phyloP scores from a whole-genome alignment of 1,284 basidiomycete species.

The Thelephora terrestris region DNA sequence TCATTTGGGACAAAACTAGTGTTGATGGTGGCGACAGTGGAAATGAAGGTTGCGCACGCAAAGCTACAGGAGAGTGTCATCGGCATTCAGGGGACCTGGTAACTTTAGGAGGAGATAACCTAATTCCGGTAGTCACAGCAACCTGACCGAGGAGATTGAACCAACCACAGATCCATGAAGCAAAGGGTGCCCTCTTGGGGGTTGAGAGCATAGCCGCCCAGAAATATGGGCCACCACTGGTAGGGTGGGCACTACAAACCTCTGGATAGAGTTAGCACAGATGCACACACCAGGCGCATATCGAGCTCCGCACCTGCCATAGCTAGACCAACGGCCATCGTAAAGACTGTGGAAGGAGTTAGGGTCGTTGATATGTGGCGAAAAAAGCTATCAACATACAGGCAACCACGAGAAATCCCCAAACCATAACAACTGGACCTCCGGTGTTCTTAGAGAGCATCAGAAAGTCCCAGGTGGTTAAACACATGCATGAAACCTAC shows the following conservation, averaged over 20 bases:
- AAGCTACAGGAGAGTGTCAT: conserved; percentile 30
- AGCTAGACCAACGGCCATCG: conserved; percentile 54
- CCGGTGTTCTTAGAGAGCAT: conserved; percentile 43
- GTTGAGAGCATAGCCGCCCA: conserved; percentile 66
- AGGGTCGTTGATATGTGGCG: background rate
- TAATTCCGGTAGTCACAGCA: conserved; percentile 67
- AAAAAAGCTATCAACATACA: conserved; percentile 23
- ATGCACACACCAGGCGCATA: background rate
- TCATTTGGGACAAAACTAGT: conserved; percentile 46
- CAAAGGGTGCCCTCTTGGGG: conserved; percentile 43
- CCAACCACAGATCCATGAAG: conserved; percentile 66
- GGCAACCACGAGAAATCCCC: conserved; percentile 59
- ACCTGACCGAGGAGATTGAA: conserved; percentile 72
- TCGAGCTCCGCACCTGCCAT: conserved; percentile 45
- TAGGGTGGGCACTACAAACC: conserved; percentile 65
- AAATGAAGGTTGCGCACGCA: conserved; percentile 59
- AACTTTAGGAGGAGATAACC: conserved; percentile 23
- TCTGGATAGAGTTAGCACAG: conserved; percentile 25
- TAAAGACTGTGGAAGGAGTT: conserved; percentile 40
- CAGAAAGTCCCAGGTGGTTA: background rate
- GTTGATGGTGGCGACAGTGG: conserved; percentile 49
- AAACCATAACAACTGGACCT: conserved; percentile 65
- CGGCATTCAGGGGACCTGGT: background rate
- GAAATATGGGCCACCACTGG: conserved; percentile 66
- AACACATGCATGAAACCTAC: conserved; percentile 27